Evolutionary conservation across 352 stramenopile genomes (phyloP).

Genomic region (Globisporangium radiosum): DNA sequence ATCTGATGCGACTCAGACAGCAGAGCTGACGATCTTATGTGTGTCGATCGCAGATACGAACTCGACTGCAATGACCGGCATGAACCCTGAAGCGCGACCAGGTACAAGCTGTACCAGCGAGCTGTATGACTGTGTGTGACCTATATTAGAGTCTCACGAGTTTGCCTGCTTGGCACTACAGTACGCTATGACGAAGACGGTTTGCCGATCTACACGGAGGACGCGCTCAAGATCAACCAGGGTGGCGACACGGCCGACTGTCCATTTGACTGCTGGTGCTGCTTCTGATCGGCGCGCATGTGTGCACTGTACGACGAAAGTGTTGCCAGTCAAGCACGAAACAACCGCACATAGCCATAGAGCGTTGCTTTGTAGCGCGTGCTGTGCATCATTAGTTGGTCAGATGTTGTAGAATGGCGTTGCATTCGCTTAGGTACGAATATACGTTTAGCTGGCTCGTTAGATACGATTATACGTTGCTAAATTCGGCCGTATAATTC

Average conservation of each 20-base stretch:
- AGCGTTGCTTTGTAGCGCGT: too few relatives aligned
- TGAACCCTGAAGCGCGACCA: conserved; percentile 69
- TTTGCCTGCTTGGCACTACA: conserved; percentile 9
- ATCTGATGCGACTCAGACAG: neutral
- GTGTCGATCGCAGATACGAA: conserved; percentile 56
- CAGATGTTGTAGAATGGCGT: too few relatives aligned
- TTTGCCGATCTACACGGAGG: conserved; percentile 83
- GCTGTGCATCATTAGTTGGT: too few relatives aligned
- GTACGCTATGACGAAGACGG: conserved; percentile 84
- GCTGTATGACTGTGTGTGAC: conserved; percentile 6
- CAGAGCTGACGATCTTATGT: conserved; percentile 2
- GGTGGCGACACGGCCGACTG: conserved; percentile 81
- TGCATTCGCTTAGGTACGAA: too few relatives aligned
- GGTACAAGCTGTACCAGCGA: conserved; percentile 24
- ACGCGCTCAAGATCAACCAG: conserved; percentile 75
- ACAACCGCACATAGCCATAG: too few relatives aligned
- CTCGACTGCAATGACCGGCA: conserved; percentile 40
- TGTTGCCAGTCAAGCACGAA: neutral
- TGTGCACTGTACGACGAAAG: neutral
- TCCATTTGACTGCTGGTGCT: conserved; percentile 89
- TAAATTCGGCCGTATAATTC: too few relatives aligned
- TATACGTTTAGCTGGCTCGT: too few relatives aligned
- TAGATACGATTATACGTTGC: too few relatives aligned
- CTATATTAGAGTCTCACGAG: too few relatives aligned
- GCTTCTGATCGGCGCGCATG: conserved; percentile 45